phyloP scores from a whole-genome alignment of 441 rosid genomes.

The Corymbia calophylla region DNA sequence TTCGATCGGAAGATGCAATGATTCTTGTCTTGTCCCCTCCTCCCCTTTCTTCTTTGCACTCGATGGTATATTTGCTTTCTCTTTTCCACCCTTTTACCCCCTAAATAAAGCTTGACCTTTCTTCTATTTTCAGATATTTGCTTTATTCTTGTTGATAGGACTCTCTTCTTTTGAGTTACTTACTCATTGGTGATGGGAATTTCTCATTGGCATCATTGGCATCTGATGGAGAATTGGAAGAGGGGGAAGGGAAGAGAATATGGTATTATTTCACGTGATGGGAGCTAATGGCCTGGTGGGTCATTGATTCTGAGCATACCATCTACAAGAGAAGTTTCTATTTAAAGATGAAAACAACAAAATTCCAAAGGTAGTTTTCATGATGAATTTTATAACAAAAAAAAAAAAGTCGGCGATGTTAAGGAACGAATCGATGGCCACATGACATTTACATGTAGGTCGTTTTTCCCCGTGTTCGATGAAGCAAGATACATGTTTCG shows the following conservation, averaged over 20 bases:
- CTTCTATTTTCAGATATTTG: not conserved
- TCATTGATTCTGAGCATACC: not conserved
- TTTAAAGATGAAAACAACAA: not conserved
- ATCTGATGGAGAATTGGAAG: not conserved
- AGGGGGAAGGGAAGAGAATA: not conserved
- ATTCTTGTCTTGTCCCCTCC: constrained; percentile 9
- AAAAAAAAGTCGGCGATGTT: not conserved
- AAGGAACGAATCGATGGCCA: not conserved
- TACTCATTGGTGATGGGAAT: not conserved
- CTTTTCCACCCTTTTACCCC: not conserved
- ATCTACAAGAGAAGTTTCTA: not conserved
- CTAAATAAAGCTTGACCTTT: not conserved
- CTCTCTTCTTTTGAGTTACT: not conserved
- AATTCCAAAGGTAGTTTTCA: not conserved
- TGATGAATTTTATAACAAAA: not conserved
- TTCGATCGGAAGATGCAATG: not conserved
- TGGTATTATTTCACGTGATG: not conserved
- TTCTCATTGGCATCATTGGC: not conserved
- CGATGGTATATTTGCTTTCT: not conserved
- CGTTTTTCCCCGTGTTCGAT: not conserved
- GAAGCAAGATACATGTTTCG: not conserved
- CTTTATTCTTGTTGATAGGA: not conserved
- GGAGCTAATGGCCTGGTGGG: not conserved
- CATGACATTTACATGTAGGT: not conserved
- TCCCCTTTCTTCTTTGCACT: not conserved